Conservation (phyloP, 306 rosid genomes). For the Pyrus betulifolia region DNA sequence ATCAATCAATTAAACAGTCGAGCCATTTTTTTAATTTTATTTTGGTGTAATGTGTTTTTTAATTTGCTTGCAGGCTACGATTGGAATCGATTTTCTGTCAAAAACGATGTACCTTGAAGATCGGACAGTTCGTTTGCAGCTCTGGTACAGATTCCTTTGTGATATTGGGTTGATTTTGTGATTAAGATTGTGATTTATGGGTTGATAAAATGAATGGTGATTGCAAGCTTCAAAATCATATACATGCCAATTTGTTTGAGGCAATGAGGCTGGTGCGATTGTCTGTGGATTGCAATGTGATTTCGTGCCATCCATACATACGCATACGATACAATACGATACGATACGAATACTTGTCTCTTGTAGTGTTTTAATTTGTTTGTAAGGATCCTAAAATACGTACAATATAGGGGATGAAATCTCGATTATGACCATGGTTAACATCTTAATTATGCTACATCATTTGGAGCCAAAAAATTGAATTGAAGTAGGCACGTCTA, state of each 20-base stretch:
- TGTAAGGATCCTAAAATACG: too few relatives aligned
- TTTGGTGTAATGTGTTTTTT: not conserved
- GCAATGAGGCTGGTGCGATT: not conserved
- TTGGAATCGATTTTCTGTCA: constrained; percentile 92
- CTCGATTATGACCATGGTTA: not conserved
- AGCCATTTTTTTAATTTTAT: not conserved
- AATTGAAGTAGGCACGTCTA: not conserved
- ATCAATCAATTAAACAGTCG: not conserved
- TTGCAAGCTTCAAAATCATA: not conserved
- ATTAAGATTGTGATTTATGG: not conserved
- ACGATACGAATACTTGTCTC: not conserved
- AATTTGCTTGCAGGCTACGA: constrained; percentile 68
- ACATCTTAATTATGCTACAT: not conserved
- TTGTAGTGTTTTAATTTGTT: not conserved
- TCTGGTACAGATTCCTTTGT: constrained; percentile 51
- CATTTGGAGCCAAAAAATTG: too few relatives aligned
- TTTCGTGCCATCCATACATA: not conserved
- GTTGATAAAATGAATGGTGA: not conserved
- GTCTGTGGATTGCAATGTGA: not conserved
- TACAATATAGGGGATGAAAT: not conserved
- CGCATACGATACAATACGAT: not conserved
- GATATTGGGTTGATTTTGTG: not conserved
- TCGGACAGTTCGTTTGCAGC: constrained; percentile 98
- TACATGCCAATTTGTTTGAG: not conserved
- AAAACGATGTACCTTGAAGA: constrained; percentile 99